Base-by-base conservation (phyloP, 805 yeast genomes). In the Metschnikowia matae region DNA sequence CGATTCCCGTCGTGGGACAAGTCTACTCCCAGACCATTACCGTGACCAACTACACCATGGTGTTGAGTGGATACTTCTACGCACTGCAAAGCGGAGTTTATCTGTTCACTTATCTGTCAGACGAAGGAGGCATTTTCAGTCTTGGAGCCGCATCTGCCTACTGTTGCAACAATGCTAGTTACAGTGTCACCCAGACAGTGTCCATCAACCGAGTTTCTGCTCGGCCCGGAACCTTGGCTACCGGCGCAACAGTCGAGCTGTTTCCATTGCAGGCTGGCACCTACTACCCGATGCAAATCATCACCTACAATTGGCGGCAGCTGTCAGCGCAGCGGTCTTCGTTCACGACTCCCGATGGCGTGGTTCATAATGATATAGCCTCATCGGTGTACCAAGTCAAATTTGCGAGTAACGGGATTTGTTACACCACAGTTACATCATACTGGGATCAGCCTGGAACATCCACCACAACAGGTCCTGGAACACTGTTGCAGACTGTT, bases 101-200 rank as follows among this genome's bases (percentile, higher is more conserved):
- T 17, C 40, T 42, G 14, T 52, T 52, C 35, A 21, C 46, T 3
- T 34, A 49, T 40, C 21, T 14, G 15, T 40, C 46, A 10, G 53
- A 52, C 10, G 55, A 49, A 6, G 55, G 53, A 7, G 53, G 47
- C 2, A 36, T 17, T 13, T 37, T 52, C 29, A 46, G 42, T 20
- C 33, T 49, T 21, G 54, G 52, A 4, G 45, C 50, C 3, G 48
- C 48, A 6, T 10, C 21, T n/a, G n/a, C 46, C 3, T 47, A 50
- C 44, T 50, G 53, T 36, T 34, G 36, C 36, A 34, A 34, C 36
- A 34, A 34, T 34, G 36, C 36, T 3, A 34, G 17, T n/a, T 34
- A 34, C 18, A 34, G 36, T 34, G 36, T 34, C 15, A 34, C 36
- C 11, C 8, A 34, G 6, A 15, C 10, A 2, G 36, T 34, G 17